A percentile compares a stretch with the other conserved stretches of the same genome.
Evolutionary conservation across 2,329 filamentous ascomycete genomes (phyloP).

Genomic region (Hypoxylon sp.): DNA sequence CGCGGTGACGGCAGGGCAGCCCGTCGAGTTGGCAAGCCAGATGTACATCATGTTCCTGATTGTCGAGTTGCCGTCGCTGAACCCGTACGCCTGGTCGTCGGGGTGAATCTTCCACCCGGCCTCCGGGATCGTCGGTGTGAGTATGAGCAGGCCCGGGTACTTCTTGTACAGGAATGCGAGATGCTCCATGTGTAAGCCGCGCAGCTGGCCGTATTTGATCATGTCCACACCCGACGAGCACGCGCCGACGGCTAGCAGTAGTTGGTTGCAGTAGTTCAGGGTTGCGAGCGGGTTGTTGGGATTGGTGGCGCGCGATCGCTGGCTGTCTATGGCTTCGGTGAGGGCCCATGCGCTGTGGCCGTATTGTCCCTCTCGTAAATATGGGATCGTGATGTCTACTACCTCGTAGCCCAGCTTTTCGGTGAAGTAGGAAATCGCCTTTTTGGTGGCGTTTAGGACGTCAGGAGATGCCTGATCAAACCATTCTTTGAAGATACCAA

Average conservation of each 20-base stretch:
- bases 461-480: conserved; percentile 71
- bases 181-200: conserved; percentile 69
- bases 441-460: conserved; percentile 69
- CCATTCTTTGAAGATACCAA: conserved; percentile 77
- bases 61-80: conserved; percentile 76
- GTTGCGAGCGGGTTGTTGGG: conserved; percentile 60
- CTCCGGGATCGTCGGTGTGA: conserved; percentile 80
- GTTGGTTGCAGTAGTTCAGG: conserved; percentile 72
- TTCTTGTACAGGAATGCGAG: conserved; percentile 61
- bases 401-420: conserved; percentile 57
- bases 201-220: conserved; percentile 75
- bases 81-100: conserved; percentile 72
- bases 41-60: conserved; percentile 86
- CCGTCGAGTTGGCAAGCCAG: conserved; percentile 84
- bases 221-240: conserved; percentile 75
- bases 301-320: conserved; percentile 54
- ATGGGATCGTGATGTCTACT: conserved; percentile 71
- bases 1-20: conserved; percentile 76
- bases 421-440: conserved; percentile 63
- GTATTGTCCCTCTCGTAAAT: conserved; percentile 74
- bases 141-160: conserved; percentile 78
- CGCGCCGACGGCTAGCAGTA: conserved; percentile 71
- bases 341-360: conserved; percentile 83
- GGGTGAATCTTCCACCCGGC: conserved; percentile 74
- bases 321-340: conserved; percentile 67